phyloP scores from a whole-genome alignment of 805 yeast genomes.

The Candida golubevii region DNA sequence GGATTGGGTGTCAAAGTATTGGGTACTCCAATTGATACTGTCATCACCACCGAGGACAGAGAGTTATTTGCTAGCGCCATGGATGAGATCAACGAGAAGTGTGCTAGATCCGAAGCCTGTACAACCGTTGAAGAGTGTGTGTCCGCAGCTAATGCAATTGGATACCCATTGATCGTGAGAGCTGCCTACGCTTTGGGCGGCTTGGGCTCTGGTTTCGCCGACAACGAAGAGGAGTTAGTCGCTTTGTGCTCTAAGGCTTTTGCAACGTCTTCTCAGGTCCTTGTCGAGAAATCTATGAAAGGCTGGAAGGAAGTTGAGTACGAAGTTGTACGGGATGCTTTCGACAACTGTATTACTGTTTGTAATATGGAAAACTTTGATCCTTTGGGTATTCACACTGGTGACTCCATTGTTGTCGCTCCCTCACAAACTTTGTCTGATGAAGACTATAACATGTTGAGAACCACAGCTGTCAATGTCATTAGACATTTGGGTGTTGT shows the following conservation, averaged over 20 bases:
- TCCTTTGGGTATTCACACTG: slow-evolving; percentile 97
- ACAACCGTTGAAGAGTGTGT: slow-evolving; percentile 75
- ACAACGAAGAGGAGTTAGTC: slow-evolving; percentile 75
- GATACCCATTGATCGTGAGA: slow-evolving; percentile 94
- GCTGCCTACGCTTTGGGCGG: slow-evolving; percentile 98
- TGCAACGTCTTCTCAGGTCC: slow-evolving; percentile 93
- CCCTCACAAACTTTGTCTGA: slow-evolving; percentile 97
- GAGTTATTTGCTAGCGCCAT: slow-evolving; percentile 91
- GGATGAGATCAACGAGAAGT: slow-evolving; percentile 92
- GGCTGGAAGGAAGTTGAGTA: slow-evolving; percentile 99
- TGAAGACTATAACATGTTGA: slow-evolving; percentile 95
- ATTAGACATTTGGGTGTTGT: slow-evolving; percentile 97
- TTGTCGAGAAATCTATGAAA: slow-evolving; percentile 94
- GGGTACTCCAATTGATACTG: slow-evolving; percentile 94
- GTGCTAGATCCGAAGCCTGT: slow-evolving; percentile 91
- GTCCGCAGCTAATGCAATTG: slow-evolving; percentile 77
- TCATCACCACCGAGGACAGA: slow-evolving; percentile 97
- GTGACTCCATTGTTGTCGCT: slow-evolving; percentile 98
- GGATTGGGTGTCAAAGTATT: slow-evolving; percentile 87
- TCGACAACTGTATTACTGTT: slow-evolving; percentile 96
- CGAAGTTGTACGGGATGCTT: slow-evolving; percentile 97
- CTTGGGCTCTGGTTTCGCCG: slow-evolving; percentile 96
- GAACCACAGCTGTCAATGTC: slow-evolving; percentile 96
- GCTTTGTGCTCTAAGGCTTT: slow-evolving; percentile 87
- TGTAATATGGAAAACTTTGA: slow-evolving; percentile 99